These are phyloP conservation scores for Gracilaria domingensis DNA, from an alignment of 23 red algal species.

Conservation along the genomic window DNA sequence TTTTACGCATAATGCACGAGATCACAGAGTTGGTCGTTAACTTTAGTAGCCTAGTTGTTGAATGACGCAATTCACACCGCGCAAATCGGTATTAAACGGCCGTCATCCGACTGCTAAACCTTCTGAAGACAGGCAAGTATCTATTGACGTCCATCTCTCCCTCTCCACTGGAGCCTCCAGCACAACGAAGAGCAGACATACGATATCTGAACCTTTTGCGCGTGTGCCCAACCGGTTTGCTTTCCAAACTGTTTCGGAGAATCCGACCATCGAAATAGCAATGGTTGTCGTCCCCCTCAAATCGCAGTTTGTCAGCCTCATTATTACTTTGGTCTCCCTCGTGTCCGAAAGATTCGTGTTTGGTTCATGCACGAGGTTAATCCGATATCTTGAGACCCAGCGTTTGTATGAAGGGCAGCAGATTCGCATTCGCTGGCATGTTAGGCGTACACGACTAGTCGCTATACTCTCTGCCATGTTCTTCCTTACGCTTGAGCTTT, in stretches of 20 bases:
- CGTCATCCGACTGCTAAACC: too few relatives aligned
- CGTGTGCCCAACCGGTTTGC: too few relatives aligned
- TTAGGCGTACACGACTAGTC: neutral
- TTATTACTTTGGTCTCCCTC: neutral
- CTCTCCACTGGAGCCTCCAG: too few relatives aligned
- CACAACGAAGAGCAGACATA: too few relatives aligned
- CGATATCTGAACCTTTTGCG: too few relatives aligned
- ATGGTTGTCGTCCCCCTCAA: constrained; percentile 15
- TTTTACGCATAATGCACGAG: too few relatives aligned
- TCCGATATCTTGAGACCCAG: neutral
- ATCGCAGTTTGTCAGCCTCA: neutral
- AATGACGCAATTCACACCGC: too few relatives aligned
- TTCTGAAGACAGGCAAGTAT: too few relatives aligned
- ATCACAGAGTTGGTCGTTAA: too few relatives aligned
- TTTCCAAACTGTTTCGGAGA: neutral
- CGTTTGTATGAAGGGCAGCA: neutral
- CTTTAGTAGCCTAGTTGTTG: too few relatives aligned
- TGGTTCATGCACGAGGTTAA: neutral
- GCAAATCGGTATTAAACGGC: too few relatives aligned
- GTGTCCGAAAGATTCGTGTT: neutral
- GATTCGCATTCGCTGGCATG: neutral
- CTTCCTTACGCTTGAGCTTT: neutral
- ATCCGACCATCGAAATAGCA: neutral
- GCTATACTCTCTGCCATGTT: neutral
- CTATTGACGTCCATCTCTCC: too few relatives aligned